A percentile compares a stretch with the other conserved stretches of the same genome.
Evolutionary conservation across 306 rosid genomes (phyloP).

Genomic region (Cicer pinnatifidum): DNA sequence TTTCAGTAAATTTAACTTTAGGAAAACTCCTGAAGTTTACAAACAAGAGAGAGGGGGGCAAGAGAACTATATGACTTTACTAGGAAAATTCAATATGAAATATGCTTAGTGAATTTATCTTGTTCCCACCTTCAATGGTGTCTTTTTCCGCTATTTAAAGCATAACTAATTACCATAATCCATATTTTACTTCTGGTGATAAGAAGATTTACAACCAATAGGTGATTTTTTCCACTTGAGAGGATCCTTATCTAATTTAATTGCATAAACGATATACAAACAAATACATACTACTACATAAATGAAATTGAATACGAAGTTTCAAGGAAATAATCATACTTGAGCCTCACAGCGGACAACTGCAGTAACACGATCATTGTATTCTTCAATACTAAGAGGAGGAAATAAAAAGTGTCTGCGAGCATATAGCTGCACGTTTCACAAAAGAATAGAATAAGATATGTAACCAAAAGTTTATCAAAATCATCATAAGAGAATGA

Average conservation of each 20-base stretch:
- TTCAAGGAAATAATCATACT: constrained; percentile 51
- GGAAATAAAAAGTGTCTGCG: constrained; percentile 96
- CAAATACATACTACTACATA: neutral
- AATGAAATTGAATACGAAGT: no score
- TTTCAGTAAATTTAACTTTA: constrained; percentile 12
- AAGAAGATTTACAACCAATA: neutral
- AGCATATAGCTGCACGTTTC: constrained; percentile 81
- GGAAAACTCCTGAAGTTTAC: constrained; percentile 3
- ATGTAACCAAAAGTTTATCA: neutral
- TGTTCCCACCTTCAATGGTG: constrained; percentile 18
- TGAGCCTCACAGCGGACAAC: constrained; percentile 97
- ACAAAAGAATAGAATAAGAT: constrained; percentile 37
- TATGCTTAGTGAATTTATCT: constrained; percentile 16
- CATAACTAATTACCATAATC: constrained; percentile 6
- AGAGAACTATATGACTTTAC: neutral
- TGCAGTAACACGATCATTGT: constrained; percentile 81
- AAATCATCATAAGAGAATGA: neutral
- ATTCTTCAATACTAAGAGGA: constrained; percentile 79
- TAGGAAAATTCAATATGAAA: constrained; percentile 26
- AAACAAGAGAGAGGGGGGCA: neutral
- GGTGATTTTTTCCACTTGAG: neutral
- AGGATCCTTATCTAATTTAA: constrained; percentile 27
- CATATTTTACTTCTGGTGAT: constrained; percentile 20
- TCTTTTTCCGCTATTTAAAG: constrained; percentile 31
- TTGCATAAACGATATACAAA: neutral